Percentiles rank a stretch among this genome's conserved stretches.
phyloP scores from a whole-genome alignment of 305 asterid species.

The Rubia peregrina region DNA sequence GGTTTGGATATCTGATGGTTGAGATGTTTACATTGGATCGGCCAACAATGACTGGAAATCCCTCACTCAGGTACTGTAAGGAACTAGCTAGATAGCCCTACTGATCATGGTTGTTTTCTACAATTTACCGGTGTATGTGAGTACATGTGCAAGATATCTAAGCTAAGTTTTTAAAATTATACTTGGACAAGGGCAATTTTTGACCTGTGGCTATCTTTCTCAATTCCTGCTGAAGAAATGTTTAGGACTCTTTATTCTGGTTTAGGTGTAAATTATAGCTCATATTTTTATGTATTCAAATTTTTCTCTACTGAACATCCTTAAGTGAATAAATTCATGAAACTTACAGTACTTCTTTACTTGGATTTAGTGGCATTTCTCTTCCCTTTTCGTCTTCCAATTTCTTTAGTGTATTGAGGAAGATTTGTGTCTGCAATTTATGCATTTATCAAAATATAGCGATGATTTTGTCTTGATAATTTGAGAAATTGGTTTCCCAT shows the following conservation, averaged over 20 bases:
- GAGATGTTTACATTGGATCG: constrained; percentile 75
- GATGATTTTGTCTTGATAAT: constrained; percentile 4
- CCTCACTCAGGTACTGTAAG: constrained; percentile 63
- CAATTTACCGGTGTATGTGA: background rate
- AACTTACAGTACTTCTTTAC: background rate
- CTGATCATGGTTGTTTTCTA: background rate
- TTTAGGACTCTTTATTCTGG: background rate
- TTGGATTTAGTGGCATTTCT: background rate
- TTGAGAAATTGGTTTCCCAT: constrained; percentile 11
- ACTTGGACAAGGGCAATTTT: background rate
- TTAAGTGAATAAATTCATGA: background rate
- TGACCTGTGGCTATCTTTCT: background rate
- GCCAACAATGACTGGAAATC: constrained; percentile 98
- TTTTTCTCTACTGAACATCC: background rate
- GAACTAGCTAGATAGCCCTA: background rate
- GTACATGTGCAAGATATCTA: background rate
- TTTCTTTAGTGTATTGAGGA: background rate
- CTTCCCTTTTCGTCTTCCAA: background rate
- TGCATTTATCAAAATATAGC: background rate
- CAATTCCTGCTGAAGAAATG: constrained; percentile 17
- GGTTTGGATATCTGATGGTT: constrained; percentile 83
- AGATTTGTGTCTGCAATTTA: background rate
- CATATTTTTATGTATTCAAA: too few species aligned
- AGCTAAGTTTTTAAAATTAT: background rate
- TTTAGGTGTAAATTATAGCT: background rate